phyloP scores from a whole-genome alignment of 176 grass and related monocot genomes.

The Guadua angustifolia region DNA sequence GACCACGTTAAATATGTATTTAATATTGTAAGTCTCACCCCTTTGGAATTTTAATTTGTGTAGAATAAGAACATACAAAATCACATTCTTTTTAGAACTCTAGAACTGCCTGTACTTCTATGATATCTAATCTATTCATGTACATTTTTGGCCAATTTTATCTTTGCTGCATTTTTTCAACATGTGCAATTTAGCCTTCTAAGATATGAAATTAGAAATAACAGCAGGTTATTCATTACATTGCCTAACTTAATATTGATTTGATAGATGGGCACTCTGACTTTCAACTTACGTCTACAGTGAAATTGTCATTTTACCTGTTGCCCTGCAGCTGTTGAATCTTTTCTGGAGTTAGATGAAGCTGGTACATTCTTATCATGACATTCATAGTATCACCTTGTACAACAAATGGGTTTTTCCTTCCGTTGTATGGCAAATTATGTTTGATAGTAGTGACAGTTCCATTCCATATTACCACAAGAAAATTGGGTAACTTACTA shows the following conservation, averaged over 20 bases:
- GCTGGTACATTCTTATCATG: slow-evolving; percentile 12
- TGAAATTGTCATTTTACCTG: slow-evolving; percentile 7
- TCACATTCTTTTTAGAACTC: background rate
- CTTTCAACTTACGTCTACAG: background rate
- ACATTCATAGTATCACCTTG: slow-evolving; percentile 17
- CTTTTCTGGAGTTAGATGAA: slow-evolving; percentile 17
- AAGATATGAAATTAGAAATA: background rate
- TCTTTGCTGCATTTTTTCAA: slow-evolving; percentile 1
- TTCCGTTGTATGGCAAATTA: slow-evolving; percentile 12
- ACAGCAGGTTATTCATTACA: background rate
- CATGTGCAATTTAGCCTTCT: background rate
- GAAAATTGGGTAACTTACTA: slow-evolving; percentile 24
- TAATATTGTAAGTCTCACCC: slow-evolving; percentile 81
- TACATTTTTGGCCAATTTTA: slow-evolving; percentile 17
- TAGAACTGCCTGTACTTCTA: background rate
- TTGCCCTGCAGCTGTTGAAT: slow-evolving; percentile 10
- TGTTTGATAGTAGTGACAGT: slow-evolving; percentile 27
- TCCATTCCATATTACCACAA: slow-evolving; percentile 12
- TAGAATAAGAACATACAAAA: slow-evolving; percentile 22
- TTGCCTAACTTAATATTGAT: slow-evolving; percentile 31
- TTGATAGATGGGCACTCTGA: slow-evolving; percentile 7
- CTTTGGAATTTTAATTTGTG: slow-evolving; percentile 25
- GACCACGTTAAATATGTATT: slow-evolving; percentile 66
- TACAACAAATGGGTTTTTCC: background rate
- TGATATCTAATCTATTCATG: background rate